A percentile compares a stretch with the other conserved stretches of the same genome.
Evolutionary conservation across 768 basidiomycete species (phyloP).

Genomic region (Pulveroboletus frians): DNA sequence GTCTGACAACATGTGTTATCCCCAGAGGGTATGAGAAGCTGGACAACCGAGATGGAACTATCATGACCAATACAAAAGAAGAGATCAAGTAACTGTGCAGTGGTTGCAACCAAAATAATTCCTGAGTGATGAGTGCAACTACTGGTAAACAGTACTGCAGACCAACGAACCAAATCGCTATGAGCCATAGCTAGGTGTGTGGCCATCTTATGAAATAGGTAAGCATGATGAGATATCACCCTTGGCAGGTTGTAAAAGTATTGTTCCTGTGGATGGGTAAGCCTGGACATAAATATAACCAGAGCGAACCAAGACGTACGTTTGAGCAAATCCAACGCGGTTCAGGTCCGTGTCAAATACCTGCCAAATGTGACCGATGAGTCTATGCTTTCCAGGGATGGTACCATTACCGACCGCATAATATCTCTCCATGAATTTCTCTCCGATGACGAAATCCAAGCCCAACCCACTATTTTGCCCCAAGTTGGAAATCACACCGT

Average conservation of each 20-base stretch:
- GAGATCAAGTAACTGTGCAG: no score
- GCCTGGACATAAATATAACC: neutral
- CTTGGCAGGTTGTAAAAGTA: slow-evolving; percentile 10
- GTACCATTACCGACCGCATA: slow-evolving; percentile 2
- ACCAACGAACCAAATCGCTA: neutral
- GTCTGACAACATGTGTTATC: no score
- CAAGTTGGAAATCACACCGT: slow-evolving; percentile 2
- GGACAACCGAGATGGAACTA: no score
- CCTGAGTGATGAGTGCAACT: neutral
- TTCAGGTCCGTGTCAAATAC: slow-evolving; percentile 19
- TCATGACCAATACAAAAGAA: neutral
- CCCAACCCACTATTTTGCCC: neutral
- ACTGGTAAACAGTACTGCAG: no score
- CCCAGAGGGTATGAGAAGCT: neutral
- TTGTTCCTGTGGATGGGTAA: slow-evolving; percentile 12
- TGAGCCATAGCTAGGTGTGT: neutral
- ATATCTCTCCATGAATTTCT: neutral
- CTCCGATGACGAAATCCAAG: neutral
- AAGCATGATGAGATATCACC: neutral
- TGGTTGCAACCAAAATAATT: neutral
- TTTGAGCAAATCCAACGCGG: slow-evolving; percentile 20
- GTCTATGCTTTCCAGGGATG: neutral
- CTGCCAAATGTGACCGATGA: neutral
- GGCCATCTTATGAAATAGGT: neutral
- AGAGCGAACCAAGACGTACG: slow-evolving; percentile 12